Evolutionary conservation across 352 stramenopile species (phyloP).

Genomic region (Phytophthora sp.): DNA sequence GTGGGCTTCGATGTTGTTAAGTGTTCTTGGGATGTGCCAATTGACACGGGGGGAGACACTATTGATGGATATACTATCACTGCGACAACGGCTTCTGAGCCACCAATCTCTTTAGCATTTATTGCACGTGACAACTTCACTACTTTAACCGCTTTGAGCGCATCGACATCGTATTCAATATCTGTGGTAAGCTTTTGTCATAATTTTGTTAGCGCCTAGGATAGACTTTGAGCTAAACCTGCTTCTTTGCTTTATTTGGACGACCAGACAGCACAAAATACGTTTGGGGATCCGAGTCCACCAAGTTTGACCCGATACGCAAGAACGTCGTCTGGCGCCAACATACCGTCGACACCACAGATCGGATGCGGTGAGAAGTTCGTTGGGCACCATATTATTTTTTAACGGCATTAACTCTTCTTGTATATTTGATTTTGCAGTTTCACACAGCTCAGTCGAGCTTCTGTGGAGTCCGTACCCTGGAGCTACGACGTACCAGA

Average conservation of each 20-base stretch:
- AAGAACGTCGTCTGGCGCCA: constrained; percentile 25
- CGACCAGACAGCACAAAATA: constrained; percentile 28
- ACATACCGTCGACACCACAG: constrained; percentile 28
- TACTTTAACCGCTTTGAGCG: constrained; percentile 11
- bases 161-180: constrained; percentile 45
- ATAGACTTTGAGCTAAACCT: not conserved
- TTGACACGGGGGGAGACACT: constrained; percentile 44
- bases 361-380: constrained; percentile 45
- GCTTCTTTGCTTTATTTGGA: not conserved
- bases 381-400: no score
- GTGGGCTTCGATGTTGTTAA: constrained; percentile 40
- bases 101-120: not conserved
- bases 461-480: constrained; percentile 55
- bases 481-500: constrained; percentile 42
- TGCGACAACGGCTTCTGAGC: constrained; percentile 18
- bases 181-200: constrained; percentile 43
- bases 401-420: not conserved
- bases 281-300: constrained; percentile 14
- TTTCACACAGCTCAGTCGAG: constrained; percentile 38
- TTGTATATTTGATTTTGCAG: constrained; percentile 19
- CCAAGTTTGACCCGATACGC: constrained; percentile 37
- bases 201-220: not conserved
- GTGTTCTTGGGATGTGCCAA: constrained; percentile 42
- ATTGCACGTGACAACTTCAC: not conserved
- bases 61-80: constrained; percentile 44